Conservation (phyloP, 148 eudicot genomes). For the Chenopodium suecicum region DNA sequence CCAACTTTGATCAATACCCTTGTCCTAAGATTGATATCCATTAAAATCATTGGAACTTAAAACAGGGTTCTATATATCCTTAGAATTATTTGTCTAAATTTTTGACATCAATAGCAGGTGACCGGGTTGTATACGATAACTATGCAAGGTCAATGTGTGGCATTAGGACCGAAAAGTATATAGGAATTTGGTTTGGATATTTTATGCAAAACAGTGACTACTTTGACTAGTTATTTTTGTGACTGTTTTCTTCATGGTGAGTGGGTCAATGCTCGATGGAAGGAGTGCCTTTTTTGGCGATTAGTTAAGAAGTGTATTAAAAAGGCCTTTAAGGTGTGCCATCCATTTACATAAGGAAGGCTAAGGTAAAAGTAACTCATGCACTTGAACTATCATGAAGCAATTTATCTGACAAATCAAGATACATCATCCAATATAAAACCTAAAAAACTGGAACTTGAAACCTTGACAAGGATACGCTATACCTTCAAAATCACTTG, state of each 20-base stretch:
- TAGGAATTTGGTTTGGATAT: neutral
- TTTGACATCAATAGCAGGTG: neutral
- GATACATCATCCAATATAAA: neutral
- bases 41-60: neutral
- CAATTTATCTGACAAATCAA: neutral
- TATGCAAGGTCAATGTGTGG: neutral
- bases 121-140: neutral
- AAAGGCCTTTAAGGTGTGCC: neutral
- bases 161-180: neutral
- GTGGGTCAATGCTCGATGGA: neutral
- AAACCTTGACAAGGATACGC: neutral
- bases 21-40: neutral
- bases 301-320: neutral
- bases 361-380: neutral
- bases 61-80: neutral
- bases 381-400: neutral
- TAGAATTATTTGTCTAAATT: neutral
- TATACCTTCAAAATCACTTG: neutral
- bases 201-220: neutral
- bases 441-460: neutral
- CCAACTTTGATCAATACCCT: neutral
- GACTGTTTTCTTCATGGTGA: neutral
- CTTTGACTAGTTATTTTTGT: neutral
- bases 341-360: neutral
- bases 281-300: neutral